These are phyloP conservation scores for Magnaporthiopsis rhizophila DNA, from an alignment of 2,329 filamentous ascomycete species.

Conservation along the genomic window DNA sequence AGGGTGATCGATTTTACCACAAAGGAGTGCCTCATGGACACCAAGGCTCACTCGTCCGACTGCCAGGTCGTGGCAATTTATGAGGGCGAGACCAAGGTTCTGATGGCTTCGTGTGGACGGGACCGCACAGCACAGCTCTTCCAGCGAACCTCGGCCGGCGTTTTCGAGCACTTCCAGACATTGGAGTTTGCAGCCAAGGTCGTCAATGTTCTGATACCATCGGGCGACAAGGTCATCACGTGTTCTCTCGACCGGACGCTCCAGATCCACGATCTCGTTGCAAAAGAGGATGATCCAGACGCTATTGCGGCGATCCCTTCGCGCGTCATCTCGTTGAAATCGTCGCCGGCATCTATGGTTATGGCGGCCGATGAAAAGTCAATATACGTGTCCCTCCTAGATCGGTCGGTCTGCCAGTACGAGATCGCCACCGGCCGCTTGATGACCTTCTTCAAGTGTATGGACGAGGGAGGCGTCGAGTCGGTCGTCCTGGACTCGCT, in stretches of 20 bases:
- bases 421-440: slow-evolving; percentile 62
- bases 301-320: slow-evolving; percentile 69
- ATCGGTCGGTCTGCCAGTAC: slow-evolving; percentile 53
- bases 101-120: slow-evolving; percentile 76
- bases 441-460: slow-evolving; percentile 69
- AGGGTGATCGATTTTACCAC: slow-evolving; percentile 58
- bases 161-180: slow-evolving; percentile 78
- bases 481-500: slow-evolving; percentile 77
- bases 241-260: slow-evolving; percentile 84
- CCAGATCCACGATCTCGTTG: slow-evolving; percentile 71
- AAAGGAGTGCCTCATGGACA: slow-evolving; percentile 56
- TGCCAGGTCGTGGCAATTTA: slow-evolving; percentile 74
- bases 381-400: slow-evolving; percentile 51
- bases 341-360: slow-evolving; percentile 79
- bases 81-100: slow-evolving; percentile 52
- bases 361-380: slow-evolving; percentile 54
- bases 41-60: slow-evolving; percentile 80
- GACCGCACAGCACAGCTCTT: slow-evolving; percentile 96
- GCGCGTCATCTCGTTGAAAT: slow-evolving; percentile 72
- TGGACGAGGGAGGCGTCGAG: slow-evolving; percentile 72
- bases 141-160: slow-evolving; percentile 43
- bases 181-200: slow-evolving; percentile 89
- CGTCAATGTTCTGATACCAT: slow-evolving; percentile 63
- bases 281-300: slow-evolving; percentile 55
- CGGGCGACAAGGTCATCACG: slow-evolving; percentile 69